Conservation (phyloP, 257 asterid species). For the Ehretia macrophylla region DNA sequence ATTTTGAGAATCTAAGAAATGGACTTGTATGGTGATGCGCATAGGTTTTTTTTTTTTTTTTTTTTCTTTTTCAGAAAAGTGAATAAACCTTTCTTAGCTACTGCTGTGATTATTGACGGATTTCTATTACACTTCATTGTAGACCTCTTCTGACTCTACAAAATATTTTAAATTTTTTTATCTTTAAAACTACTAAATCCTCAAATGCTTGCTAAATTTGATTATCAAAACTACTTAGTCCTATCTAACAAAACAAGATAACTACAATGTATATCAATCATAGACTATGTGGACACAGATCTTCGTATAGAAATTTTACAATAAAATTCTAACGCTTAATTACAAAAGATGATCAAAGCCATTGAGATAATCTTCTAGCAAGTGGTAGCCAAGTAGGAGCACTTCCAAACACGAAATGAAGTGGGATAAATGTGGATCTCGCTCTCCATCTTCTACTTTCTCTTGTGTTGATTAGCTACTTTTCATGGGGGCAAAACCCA, state of each 20-base stretch:
- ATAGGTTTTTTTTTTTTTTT: too few species aligned
- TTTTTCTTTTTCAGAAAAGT: too few species aligned
- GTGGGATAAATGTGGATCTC: slow-evolving; percentile 26
- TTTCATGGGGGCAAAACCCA: slow-evolving; percentile 10
- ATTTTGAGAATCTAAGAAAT: background rate
- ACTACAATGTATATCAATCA: too few species aligned
- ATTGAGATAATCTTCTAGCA: background rate
- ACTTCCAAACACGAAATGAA: slow-evolving; percentile 11
- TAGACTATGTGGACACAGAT: background rate
- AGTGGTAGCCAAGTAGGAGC: slow-evolving; percentile 31
- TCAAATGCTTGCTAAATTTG: too few species aligned
- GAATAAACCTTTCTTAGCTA: too few species aligned
- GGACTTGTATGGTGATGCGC: background rate
- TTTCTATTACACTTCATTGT: too few species aligned
- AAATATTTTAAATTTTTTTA: too few species aligned
- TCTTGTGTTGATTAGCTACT: slow-evolving; percentile 6
- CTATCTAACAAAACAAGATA: too few species aligned
- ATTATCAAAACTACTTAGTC: too few species aligned
- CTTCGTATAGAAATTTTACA: background rate
- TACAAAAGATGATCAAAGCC: background rate
- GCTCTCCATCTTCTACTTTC: slow-evolving; percentile 13
- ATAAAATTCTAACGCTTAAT: background rate
- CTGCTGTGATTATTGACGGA: too few species aligned
- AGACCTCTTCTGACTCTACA: too few species aligned
- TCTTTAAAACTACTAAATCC: too few species aligned